Base-by-base conservation (phyloP, 2,329 filamentous ascomycete genomes). In the Drechslerella dactyloides region DNA sequence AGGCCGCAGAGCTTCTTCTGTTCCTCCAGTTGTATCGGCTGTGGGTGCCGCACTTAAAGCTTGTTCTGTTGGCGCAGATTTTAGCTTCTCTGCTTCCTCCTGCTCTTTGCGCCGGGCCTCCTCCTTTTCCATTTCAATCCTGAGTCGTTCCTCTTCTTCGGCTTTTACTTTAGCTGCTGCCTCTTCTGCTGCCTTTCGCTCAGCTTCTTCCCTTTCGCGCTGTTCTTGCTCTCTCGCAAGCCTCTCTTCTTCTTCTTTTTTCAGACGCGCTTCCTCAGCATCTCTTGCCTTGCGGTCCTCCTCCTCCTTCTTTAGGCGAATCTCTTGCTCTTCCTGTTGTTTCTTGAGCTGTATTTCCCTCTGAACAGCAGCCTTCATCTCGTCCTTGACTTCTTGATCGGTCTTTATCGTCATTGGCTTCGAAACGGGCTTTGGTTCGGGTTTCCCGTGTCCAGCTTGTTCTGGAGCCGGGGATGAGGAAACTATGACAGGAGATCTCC, bases 321-420 rank as follows among this genome's bases (percentile, higher is more conserved):
- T 81, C 76, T 90, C 87, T 74, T 90, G 85, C 74, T 91, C 84
- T 73, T 94, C 85, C 57, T 85, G 82, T 56, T 85, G 88, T 74
- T 88, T 86, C 76, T 93, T 89, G 93, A 58, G 87, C 93, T 89
- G 65, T 88, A 86, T 75, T 90, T 90, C 88, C 58, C 88, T 83
- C 13, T 88, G 87, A 73, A 89, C 87, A 0, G 89, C 84, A 17
- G 89, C 86, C 76, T 84, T 85, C 78, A 96, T 88, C 78, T 91
- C 89, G 78, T 90, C 87, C 80, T 89, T 89, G 74, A 91, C 91
- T 81, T 96, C 90, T 78, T 93, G 89, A 37, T 86, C 85, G 1
- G 89, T 89, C 84, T 94, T 94, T 46, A 82, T 82, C 23, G 83
- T 83, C 19, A 81, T 79, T n/a, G 81, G 96, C 91, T 76, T 96